Evolutionary conservation across 345 rosid species (phyloP).

Genomic region (Raphanus sativus): DNA sequence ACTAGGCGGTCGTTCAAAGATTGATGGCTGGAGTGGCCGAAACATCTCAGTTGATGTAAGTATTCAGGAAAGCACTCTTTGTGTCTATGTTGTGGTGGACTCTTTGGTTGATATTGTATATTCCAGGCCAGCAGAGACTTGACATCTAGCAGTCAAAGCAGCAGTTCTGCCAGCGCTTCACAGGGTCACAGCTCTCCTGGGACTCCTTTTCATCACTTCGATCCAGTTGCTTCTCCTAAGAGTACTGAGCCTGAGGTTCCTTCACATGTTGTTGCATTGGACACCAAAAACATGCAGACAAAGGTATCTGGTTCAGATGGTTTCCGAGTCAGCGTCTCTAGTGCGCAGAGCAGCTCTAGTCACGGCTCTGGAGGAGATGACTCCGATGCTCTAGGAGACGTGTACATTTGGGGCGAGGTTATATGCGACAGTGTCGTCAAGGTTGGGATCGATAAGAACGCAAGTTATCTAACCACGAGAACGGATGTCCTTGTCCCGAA

Average conservation of each 20-base stretch:
- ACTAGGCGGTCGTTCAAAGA: conserved; percentile 91
- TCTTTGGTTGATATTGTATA: conserved; percentile 1
- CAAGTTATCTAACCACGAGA: conserved; percentile 63
- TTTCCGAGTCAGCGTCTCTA: conserved; percentile 95
- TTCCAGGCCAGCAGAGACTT: conserved; percentile 88
- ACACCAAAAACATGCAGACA: conserved; percentile 76
- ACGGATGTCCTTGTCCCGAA: conserved; percentile 82
- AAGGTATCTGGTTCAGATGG: conserved; percentile 87
- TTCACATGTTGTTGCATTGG: conserved; percentile 88
- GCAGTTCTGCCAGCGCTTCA: conserved; percentile 72
- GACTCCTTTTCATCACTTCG: conserved; percentile 54
- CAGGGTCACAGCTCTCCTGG: conserved; percentile 79
- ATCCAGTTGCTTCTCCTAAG: conserved; percentile 61
- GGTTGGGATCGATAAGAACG: conserved; percentile 69
- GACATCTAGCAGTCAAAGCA: conserved; percentile 81
- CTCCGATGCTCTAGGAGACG: conserved; percentile 94
- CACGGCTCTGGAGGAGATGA: conserved; percentile 97
- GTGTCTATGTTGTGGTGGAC: neutral
- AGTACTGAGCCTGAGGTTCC: conserved; percentile 60
- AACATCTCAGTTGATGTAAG: conserved; percentile 83
- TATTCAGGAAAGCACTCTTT: conserved; percentile 14
- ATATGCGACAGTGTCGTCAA: conserved; percentile 73
- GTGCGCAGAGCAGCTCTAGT: conserved; percentile 95
- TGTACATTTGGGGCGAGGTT: conserved; percentile 97
- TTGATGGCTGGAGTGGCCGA: conserved; percentile 92